phyloP scores from a whole-genome alignment of 495 filamentous ascomycete genomes.

The Hyaloscypha variabilis region DNA sequence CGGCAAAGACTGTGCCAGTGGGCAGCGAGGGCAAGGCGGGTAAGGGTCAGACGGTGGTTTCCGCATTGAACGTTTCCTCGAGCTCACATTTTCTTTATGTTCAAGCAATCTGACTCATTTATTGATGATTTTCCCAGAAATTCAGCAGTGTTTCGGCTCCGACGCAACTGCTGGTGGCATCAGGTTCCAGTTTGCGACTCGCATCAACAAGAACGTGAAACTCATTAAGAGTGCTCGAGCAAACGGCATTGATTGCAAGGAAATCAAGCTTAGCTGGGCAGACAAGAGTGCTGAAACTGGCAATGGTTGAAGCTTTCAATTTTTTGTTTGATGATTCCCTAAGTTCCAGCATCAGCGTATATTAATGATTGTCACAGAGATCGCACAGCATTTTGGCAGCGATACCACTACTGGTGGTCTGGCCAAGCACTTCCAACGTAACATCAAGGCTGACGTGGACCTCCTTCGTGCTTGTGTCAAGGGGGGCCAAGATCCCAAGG shows the following conservation, averaged over 20 bases:
- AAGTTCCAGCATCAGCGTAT: no score
- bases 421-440: no score
- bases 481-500: no score
- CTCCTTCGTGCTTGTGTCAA: no score
- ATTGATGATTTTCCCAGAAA: constrained; percentile 10
- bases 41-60: no score
- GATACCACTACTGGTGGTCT: no score
- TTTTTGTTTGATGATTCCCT: neutral
- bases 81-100: neutral
- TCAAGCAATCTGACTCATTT: neutral
- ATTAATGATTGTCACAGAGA: no score
- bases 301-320: neutral
- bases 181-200: constrained; percentile 15
- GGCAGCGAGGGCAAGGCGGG: neutral
- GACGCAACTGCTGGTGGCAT: constrained; percentile 18
- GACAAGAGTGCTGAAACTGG: neutral
- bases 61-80: neutral
- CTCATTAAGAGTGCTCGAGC: constrained; percentile 10
- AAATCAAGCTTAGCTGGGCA: constrained; percentile 1
- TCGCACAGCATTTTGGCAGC: no score
- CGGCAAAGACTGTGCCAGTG: constrained; percentile 12
- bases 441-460: no score
- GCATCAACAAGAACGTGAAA: constrained; percentile 2
- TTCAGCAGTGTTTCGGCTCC: constrained; percentile 12
- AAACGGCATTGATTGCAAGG: constrained; percentile 18